phyloP scores from a whole-genome alignment of 1,284 basidiomycete species.

The Tremellales sp. region DNA sequence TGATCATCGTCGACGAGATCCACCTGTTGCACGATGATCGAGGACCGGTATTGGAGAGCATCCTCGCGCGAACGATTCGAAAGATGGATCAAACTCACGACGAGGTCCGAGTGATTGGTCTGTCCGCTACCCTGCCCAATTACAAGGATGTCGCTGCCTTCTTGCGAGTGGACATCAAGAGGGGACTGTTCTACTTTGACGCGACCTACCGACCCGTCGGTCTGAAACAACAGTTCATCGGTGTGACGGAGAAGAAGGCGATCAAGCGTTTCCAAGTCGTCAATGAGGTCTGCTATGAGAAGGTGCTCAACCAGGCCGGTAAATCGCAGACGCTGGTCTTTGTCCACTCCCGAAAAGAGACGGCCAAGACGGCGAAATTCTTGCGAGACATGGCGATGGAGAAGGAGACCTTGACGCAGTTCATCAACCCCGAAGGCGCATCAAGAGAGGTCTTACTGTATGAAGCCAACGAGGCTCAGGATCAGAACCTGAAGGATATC shows the following conservation, averaged over 20 bases:
- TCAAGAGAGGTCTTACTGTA: slow-evolving; percentile 81
- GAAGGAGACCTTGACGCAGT: slow-evolving; percentile 91
- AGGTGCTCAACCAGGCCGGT: slow-evolving; percentile 88
- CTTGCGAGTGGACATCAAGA: slow-evolving; percentile 87
- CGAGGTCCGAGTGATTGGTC: slow-evolving; percentile 88
- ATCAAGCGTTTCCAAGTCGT: slow-evolving; percentile 97
- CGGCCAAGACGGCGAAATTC: slow-evolving; percentile 94
- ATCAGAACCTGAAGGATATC: slow-evolving; percentile 79
- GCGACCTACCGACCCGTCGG: slow-evolving; percentile 89
- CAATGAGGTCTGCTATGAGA: slow-evolving; percentile 99
- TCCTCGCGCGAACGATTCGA: slow-evolving; percentile 86
- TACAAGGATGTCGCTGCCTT: slow-evolving; percentile 99
- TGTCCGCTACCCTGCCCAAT: slow-evolving; percentile 96
- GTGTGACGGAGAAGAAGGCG: slow-evolving; percentile 98
- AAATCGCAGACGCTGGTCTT: slow-evolving; percentile 81
- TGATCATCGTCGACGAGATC: slow-evolving; percentile 98
- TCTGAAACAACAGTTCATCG: slow-evolving; percentile 94
- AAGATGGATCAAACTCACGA: slow-evolving; percentile 92
- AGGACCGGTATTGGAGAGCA: slow-evolving; percentile 91
- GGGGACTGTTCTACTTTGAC: slow-evolving; percentile 97
- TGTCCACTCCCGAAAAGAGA: slow-evolving; percentile 97
- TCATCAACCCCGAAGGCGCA: slow-evolving; percentile 86
- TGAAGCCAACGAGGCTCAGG: slow-evolving; percentile 79
- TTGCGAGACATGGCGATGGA: slow-evolving; percentile 93
- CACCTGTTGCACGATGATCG: slow-evolving; percentile 97